Base-by-base conservation (phyloP, 2,329 filamentous ascomycete species). In the Graphilbum sp. region DNA sequence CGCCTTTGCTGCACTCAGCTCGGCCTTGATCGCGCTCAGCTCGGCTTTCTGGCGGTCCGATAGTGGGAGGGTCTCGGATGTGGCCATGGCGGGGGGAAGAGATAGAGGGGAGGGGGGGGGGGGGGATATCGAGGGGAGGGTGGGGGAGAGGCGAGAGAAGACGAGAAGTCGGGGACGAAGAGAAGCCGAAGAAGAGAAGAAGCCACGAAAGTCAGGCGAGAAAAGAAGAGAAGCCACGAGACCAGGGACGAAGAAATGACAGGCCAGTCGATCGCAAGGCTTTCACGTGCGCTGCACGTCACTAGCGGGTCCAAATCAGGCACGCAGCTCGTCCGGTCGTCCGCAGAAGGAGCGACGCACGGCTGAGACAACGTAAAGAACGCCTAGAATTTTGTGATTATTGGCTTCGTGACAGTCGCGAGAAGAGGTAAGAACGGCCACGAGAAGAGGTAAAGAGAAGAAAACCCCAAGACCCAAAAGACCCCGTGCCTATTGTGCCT, bases 1-100 rank as follows among this genome's bases (percentile, higher is more conserved):
- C 21, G 30, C 17, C 15, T 29, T 23, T 30, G 21, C 19, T 37
- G n/a, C 24, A 42, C 54, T 50, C 45, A 64, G 27, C 27, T 29
- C 27, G 13, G 27, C 27, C 27, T 29, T 29, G 34, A 19, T 16
- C 37, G n/a, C 24, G 43, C 54, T 50, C 45, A 64, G 13, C 13
- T 29, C 27, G 15, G 27, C 27, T 15, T 29, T 29, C 13, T 29
- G 27, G 27, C 27, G 7, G 27, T 29, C 27, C 6, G 27, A 29
- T 24, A 24, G 21, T 5, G 5, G 21, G 21, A 24, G 21, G 21
- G 11, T 5, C 21, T 5, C 5, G 6, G 27, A 29, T 6, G n/a
- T n/a, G 27, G 10, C 13, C 8, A 29, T 36, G 8, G n/a, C 34
- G 36, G n/a, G 30, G n/a, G 16, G 16, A 32, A 18, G 30, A 32